Base-by-base conservation (phyloP, 257 asterid genomes). In the Solanum rostratum region DNA sequence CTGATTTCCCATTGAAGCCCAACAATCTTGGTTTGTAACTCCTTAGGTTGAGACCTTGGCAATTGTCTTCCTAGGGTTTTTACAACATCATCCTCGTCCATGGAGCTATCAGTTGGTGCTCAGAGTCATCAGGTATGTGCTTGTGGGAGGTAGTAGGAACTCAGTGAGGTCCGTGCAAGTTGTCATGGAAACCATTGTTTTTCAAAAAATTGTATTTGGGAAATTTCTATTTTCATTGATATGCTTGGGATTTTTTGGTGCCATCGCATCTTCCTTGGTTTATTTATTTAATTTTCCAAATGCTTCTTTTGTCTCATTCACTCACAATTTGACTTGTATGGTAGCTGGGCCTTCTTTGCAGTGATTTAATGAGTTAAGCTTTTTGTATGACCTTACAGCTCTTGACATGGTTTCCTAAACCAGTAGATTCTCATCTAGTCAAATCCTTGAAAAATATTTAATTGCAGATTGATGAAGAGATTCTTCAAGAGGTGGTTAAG, bases 381-480 rank as follows among this genome's bases (percentile, higher is more conserved):
- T 50, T 76, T 78, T 50, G 41, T 50, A 19, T 20, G 79, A 49
- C 29, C 43, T 66, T 83, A 30, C 57, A 83, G 50, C 39, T 83
- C 63, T 43, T 27, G 37, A 68, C 46, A 50, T 78, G 82, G 43
- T 29, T 24, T 78, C 49, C 27, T 27, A 29, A 49, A 50, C 82
- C 62, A 50, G 65, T 22, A 29, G 41, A 78, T 29, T 50, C 82
- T 50, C 46, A 52, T 30, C 63, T 78, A 78, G 82, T 50, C 46
- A 50, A 78, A 29, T 68, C 79, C 49, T 20, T 39, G 30, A 43
- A 27, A 65, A 88, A 74, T 41, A 45, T 69, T 63, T 22, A 9
- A 37, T 73, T 86, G 91, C 94, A 95, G 98, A 92, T 95, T 41
- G 98, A 94, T 82, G 99, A 95, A 91, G 98, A 95, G 69, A 94